Evolutionary conservation across 2,329 filamentous ascomycete species (phyloP).

Genomic region (Chaetomium strumarium): DNA sequence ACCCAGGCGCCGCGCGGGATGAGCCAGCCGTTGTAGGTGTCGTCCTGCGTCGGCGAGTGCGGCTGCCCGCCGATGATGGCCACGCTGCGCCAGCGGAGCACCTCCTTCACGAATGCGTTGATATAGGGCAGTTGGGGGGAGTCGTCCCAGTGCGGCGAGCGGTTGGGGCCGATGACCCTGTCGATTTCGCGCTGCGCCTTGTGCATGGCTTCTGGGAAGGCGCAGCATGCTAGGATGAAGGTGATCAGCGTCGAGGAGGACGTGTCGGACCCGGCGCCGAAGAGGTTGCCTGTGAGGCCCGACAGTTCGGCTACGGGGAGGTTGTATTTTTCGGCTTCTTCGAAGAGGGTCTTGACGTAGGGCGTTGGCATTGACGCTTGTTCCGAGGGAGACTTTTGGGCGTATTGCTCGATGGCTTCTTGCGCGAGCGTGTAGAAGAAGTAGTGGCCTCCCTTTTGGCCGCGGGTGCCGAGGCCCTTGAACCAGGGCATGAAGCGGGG

Average conservation of each 20-base stretch:
- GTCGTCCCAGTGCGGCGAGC: conserved; percentile 45
- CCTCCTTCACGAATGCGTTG: conserved; percentile 49
- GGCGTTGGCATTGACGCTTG: conserved; percentile 27
- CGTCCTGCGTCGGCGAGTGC: conserved; percentile 42
- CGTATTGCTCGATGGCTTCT: conserved; percentile 40
- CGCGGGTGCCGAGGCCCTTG: conserved; percentile 38
- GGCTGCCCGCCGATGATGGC: conserved; percentile 46
- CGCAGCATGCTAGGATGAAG: conserved; percentile 45
- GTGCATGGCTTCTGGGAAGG: conserved; percentile 40
- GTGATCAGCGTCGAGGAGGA: conserved; percentile 41
- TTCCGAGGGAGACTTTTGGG: conserved; percentile 22
- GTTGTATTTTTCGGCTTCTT: conserved; percentile 41
- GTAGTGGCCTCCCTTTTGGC: conserved; percentile 38
- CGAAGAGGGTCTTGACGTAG: conserved; percentile 43
- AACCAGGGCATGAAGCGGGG: conserved; percentile 47
- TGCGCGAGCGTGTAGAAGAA: conserved; percentile 49
- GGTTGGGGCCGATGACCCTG: conserved; percentile 40
- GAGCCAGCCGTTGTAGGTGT: conserved; percentile 41
- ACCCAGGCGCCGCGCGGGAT: conserved; percentile 47
- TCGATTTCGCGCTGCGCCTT: conserved; percentile 50
- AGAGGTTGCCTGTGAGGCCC: conserved; percentile 42
- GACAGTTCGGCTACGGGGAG: conserved; percentile 41
- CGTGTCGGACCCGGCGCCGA: conserved; percentile 45
- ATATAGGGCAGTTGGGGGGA: conserved; percentile 46
- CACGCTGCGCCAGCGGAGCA: conserved; percentile 50